Evolutionary conservation across 2,329 filamentous ascomycete genomes (phyloP), one percentile per base, ranked within the genome.

Genomic region (Diaporthe ilicicola): DNA sequence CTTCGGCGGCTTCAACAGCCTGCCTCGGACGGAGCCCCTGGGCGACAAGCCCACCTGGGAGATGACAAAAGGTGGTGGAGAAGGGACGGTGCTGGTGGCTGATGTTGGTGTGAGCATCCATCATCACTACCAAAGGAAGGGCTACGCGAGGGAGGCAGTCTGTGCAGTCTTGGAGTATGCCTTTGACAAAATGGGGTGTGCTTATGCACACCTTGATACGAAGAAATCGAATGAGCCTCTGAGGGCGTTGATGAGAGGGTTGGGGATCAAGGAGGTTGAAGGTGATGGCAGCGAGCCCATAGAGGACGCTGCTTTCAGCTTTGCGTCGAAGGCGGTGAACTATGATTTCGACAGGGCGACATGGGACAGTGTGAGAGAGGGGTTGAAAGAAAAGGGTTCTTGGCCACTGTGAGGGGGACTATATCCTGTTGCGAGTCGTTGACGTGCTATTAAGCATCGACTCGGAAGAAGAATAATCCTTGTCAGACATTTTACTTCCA

Each of bases 71-170:
- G 48, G 62, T 3, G 32, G 34, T 1, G 9, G 66, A 9, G 55
- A 37, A 7, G 69, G 34, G 3, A 51, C 27, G 8, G 59, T 54
- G 24, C 22, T 48, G 13, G 68, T 46, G 4, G 32, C 53, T 32
- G 75, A 78, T 59, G 70, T 70, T 13, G 76, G 75, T 5, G 56
- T 74, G 0, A 64, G 76, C 24, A 74, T 78, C 27, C 74, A 77
- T 61, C 72, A 76, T 51, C 73, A 61, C 0, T 72, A 75, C 69
- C 71, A 69, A 48, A 70, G 74, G 5, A 73, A 56, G 62, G 76
- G 77, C 0, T 76, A 73, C 34, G 76, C 75, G 15, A 51, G 69
- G 7, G 77, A 78, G 70, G 67, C 74, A 0, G 17, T 78, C 8
- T 69, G 74, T 42, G 74, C 71, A 1, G 27, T 76, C 15, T 24